Evolutionary conservation across 2,329 filamentous ascomycete genomes (phyloP).

Genomic region (Colletotrichum tanaceti): DNA sequence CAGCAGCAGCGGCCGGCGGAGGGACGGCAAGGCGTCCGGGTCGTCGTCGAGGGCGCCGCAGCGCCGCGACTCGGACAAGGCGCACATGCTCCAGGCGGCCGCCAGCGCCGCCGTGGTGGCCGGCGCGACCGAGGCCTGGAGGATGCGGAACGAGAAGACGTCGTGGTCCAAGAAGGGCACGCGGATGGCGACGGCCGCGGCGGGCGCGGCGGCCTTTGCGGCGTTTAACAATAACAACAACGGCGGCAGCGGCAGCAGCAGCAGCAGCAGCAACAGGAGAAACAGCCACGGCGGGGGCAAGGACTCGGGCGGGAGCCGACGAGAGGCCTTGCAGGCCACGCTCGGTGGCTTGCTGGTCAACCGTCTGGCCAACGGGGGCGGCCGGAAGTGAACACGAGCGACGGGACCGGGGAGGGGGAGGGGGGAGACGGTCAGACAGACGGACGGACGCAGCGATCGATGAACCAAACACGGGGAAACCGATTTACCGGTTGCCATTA

Average conservation of each 20-base stretch:
- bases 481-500: too few relatives aligned
- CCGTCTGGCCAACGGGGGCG: slow-evolving; percentile 21
- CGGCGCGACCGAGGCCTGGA: slow-evolving; percentile 38
- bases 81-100: slow-evolving; percentile 35
- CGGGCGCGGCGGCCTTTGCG: slow-evolving; percentile 39
- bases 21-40: slow-evolving; percentile 5
- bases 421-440: too few relatives aligned
- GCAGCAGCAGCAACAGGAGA: not conserved
- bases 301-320: slow-evolving; percentile 16
- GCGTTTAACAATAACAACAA: slow-evolving; percentile 33
- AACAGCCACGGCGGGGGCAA: too few relatives aligned
- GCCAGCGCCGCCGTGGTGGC: slow-evolving; percentile 38
- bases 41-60: not conserved
- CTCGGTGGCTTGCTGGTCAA: slow-evolving; percentile 39
- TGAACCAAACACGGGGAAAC: too few relatives aligned
- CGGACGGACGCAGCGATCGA: not conserved
- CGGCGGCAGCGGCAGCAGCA: slow-evolving; percentile 18
- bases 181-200: slow-evolving; percentile 38
- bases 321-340: slow-evolving; percentile 32
- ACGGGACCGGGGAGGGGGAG: too few relatives aligned
- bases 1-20: not conserved
- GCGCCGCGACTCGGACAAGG: slow-evolving; percentile 17
- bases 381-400: not conserved
- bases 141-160: slow-evolving; percentile 37
- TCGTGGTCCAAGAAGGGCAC: slow-evolving; percentile 38